Evolutionary conservation across 2,329 filamentous ascomycete species (phyloP).

Genomic region (Fusarium chlamydosporum): DNA sequence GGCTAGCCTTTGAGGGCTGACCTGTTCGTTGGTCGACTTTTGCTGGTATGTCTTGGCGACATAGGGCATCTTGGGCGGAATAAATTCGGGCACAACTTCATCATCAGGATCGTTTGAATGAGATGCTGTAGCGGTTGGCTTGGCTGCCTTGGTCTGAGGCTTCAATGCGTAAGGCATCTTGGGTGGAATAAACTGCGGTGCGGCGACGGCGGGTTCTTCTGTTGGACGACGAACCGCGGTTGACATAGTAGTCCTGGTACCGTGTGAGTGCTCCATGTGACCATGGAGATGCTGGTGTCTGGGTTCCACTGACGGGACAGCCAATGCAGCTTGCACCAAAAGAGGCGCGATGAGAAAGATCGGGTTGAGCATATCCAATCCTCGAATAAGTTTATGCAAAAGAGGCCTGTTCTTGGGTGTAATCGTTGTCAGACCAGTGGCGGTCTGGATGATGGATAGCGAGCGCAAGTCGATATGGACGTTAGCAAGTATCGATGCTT

Average conservation of each 20-base stretch:
- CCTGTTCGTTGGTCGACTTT: slow-evolving; percentile 12
- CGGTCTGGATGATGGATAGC: slow-evolving; percentile 15
- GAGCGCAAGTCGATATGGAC: slow-evolving; percentile 1
- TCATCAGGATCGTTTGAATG: slow-evolving; percentile 11
- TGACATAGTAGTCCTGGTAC: slow-evolving; percentile 19
- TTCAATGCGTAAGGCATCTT: slow-evolving; percentile 35
- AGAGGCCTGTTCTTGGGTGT: not conserved
- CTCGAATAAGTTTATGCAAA: slow-evolving; percentile 3
- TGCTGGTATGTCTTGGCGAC: slow-evolving; percentile 25
- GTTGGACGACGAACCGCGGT: slow-evolving; percentile 21
- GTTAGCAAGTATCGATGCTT: slow-evolving; percentile 24
- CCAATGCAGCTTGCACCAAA: slow-evolving; percentile 47
- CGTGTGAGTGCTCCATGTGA: slow-evolving; percentile 35
- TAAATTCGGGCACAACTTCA: slow-evolving; percentile 29
- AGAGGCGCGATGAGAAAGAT: slow-evolving; percentile 47
- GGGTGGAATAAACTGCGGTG: slow-evolving; percentile 31
- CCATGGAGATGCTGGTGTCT: slow-evolving; percentile 40
- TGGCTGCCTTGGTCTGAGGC: slow-evolving; percentile 29
- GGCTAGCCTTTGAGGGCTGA: slow-evolving; percentile 1
- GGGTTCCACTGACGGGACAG: slow-evolving; percentile 41
- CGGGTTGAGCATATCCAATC: slow-evolving; percentile 44
- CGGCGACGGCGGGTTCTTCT: slow-evolving; percentile 24
- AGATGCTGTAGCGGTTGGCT: slow-evolving; percentile 10
- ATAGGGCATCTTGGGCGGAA: slow-evolving; percentile 39
- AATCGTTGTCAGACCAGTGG: slow-evolving; percentile 11